A percentile compares a stretch with the other conserved stretches of the same genome.
These are phyloP conservation scores for Quercus dentata DNA, from an alignment of 306 rosid species.

Conservation along the genomic window DNA sequence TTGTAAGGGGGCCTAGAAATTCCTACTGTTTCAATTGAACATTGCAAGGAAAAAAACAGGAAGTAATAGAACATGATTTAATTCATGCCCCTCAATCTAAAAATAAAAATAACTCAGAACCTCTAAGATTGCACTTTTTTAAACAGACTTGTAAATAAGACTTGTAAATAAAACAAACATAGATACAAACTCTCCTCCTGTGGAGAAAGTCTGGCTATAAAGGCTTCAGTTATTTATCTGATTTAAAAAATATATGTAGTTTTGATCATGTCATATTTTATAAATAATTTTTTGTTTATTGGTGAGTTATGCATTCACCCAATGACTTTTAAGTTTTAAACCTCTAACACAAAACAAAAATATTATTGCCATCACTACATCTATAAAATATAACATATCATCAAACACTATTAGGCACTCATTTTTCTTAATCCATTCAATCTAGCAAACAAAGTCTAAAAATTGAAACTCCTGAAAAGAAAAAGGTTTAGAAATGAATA, in stretches of 20 bases:
- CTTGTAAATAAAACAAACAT: background rate
- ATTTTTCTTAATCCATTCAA: background rate
- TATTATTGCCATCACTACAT: background rate
- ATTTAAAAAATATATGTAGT: background rate
- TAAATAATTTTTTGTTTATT: background rate
- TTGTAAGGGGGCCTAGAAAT: background rate
- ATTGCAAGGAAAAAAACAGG: background rate
- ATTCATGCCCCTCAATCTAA: background rate
- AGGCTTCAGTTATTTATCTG: background rate
- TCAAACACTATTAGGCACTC: too few species aligned
- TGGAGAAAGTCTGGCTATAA: background rate
- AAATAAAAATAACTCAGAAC: too few species aligned
- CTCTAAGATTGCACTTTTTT: background rate
- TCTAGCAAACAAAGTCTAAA: background rate
- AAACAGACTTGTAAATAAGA: background rate
- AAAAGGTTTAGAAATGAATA: background rate
- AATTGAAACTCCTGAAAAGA: background rate
- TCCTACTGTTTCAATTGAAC: background rate
- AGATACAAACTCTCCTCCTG: background rate
- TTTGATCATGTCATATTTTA: background rate
- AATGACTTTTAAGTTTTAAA: background rate
- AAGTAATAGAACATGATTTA: background rate
- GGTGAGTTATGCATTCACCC: background rate
- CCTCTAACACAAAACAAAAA: too few species aligned
- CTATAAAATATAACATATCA: background rate